Evolutionary conservation across 176 grass and related monocot species (phyloP), one percentile per base, ranked within the genome.

Genomic region (Tuctoria greenei): DNA sequence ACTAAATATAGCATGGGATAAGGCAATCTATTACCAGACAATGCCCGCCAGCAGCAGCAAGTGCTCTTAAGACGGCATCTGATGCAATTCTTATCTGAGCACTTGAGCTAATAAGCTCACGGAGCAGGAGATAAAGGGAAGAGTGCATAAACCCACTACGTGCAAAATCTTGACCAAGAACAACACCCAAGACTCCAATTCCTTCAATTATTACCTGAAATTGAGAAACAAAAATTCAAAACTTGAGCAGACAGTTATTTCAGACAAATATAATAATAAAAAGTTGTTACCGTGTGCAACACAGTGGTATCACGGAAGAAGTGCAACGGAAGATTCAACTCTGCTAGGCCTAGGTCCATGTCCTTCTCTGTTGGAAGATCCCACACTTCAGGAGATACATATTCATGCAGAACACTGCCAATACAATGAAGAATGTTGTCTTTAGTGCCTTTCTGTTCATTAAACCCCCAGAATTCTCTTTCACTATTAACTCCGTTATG

Each of bases 201-300:
- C 95, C 95, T 69, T 98, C 95, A 81, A 98, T 81, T 66, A 92
- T 92, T 49, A 98, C 82, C 95, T 98, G 86, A 75, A 79, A 46
- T n/a, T 40, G 35, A 18, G 43, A 71, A 71, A 80, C 64, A 47
- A 16, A 3, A 47, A 10, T 10, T 58, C 55, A 58, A 58, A 64
- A 55, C 31, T 73, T 83, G 8, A 78, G 54, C 16, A 68, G 67
- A 57, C 21, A 54, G 10, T 73, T 66, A 86, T 43, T 68, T 56
- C 52, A 78, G 75, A 44, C 47, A 74, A 74, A 81, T 46, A 75
- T 21, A n/a, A 34, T 34, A 43, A 69, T 69, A 81, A 45, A 72
- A 37, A 75, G 68, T 68, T 84, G 77, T 88, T 86, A 92, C 95
- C 72, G 93, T 85, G 36, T 98, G 95, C 80, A 98, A 62, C 7